These are phyloP conservation scores for Globisporangium paroecandrum DNA, from an alignment of 352 stramenopile genomes.

Conservation along the genomic window DNA sequence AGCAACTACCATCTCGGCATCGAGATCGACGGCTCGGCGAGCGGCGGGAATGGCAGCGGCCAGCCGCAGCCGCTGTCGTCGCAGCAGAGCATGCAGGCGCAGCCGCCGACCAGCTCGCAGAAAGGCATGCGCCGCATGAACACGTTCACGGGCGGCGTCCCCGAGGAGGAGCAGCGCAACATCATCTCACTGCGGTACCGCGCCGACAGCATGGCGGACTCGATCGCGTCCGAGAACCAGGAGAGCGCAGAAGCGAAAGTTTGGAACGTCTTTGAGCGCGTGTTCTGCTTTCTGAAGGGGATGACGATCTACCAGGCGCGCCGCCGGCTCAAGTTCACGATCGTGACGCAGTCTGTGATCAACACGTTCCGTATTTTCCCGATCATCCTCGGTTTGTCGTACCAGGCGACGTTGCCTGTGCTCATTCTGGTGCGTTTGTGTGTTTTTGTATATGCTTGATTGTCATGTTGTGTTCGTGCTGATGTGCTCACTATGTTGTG, in stretches of 20 bases:
- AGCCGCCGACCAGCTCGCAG: slow-evolving; percentile 17
- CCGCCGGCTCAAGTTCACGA: slow-evolving; percentile 81
- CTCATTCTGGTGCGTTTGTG: slow-evolving; percentile 58
- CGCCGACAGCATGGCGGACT: slow-evolving; percentile 81
- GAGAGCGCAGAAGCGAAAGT: slow-evolving; percentile 59
- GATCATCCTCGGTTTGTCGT: slow-evolving; percentile 83
- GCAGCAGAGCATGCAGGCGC: slow-evolving; percentile 8
- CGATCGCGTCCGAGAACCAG: slow-evolving; percentile 62
- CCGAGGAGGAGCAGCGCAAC: slow-evolving; percentile 78
- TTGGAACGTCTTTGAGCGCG: slow-evolving; percentile 76
- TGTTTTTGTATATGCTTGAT: not conserved
- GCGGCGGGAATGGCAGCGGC: slow-evolving; percentile 3
- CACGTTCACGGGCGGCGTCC: slow-evolving; percentile 60
- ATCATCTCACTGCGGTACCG: slow-evolving; percentile 86
- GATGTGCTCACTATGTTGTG: not conserved
- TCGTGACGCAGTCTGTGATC: slow-evolving; percentile 79
- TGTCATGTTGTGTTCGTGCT: not conserved
- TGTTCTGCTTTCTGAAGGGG: slow-evolving; percentile 87
- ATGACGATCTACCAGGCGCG: slow-evolving; percentile 87
- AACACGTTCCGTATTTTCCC: slow-evolving; percentile 83
- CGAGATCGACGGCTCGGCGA: slow-evolving; percentile 26
- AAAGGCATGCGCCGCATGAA: slow-evolving; percentile 60
- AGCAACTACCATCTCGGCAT: slow-evolving; percentile 66
- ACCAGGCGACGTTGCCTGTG: slow-evolving; percentile 78
- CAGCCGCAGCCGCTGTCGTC: slow-evolving; percentile 10